Base-by-base conservation (phyloP, 2,329 filamentous ascomycete genomes). In the Paraphaeosphaeria sporulosa region DNA sequence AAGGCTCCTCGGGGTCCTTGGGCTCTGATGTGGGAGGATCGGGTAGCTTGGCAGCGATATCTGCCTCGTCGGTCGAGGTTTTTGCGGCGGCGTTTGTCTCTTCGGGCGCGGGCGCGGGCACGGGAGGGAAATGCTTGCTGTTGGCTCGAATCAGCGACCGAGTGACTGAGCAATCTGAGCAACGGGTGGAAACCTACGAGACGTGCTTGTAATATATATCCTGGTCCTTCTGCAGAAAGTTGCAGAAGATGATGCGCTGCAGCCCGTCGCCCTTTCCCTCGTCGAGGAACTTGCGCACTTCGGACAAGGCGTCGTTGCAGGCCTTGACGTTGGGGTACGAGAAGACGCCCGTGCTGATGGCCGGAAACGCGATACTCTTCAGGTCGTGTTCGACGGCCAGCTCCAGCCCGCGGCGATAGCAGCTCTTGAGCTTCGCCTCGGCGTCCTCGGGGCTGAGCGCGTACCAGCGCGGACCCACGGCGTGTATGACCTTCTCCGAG, bases 271-370 rank as follows among this genome's bases (percentile, higher is more conserved):
- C 68, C 73, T 82, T 67, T 67, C 79, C 63, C 65, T 80, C 75
- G 12, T 83, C 81, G 25, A 90, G 68, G 71, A 87, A 89, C 44
- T 76, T 77, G 55, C 83, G 81, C 47, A 88, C 85, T 40, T 86
- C 86, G 34, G 84, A 81, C 55, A 90, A 84, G 1, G 93, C 95
- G 10, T 90, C 84, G n/a, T 82, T 76, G 0, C 93, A 92, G 0
- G 94, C 95, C 43, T 89, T 85, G 0, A 73, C 64, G 68, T 87
- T 91, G 0, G 94, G 94, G 73, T 96, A 98, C 0, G 92, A 92
- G 73, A 97, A 98, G 1, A 97, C 77, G 0, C 94, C 95, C 0
- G 94, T 97, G 72, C 93, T 96, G 61, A 98, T 85, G 21, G 88
- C 90, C 43, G 89, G 88, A 69, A 99, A 97, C 0, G 92, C 95